phyloP scores from a whole-genome alignment of 2,329 filamentous ascomycete genomes.

The Malbranchea zuffiana region DNA sequence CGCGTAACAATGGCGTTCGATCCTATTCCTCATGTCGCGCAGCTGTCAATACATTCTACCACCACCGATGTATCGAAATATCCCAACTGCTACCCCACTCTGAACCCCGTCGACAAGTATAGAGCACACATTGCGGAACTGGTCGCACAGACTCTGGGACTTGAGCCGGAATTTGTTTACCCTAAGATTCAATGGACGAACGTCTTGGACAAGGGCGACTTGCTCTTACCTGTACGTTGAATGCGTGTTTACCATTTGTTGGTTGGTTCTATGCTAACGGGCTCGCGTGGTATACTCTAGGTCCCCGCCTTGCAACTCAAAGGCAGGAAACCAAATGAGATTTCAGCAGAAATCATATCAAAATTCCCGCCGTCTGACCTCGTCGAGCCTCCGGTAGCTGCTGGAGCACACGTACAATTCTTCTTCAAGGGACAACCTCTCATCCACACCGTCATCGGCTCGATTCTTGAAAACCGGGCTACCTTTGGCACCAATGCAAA shows the following conservation, averaged over 20 bases:
- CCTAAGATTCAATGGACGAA: conserved; percentile 35
- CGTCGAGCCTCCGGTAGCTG: conserved; percentile 44
- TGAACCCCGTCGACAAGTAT: conserved; percentile 40
- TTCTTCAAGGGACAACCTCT: conserved; percentile 53
- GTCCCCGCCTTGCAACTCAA: conserved; percentile 39
- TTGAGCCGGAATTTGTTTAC: conserved; percentile 33
- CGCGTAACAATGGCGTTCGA: conserved; percentile 28
- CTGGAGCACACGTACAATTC: conserved; percentile 53
- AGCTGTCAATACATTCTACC: conserved; percentile 32
- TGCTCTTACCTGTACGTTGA: conserved; percentile 34
- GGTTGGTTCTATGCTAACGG: background rate
- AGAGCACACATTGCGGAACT: conserved; percentile 36
- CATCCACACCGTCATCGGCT: conserved; percentile 46
- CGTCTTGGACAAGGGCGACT: conserved; percentile 38
- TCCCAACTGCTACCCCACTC: conserved; percentile 32
- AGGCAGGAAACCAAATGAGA: conserved; percentile 48
- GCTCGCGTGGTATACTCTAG: conserved; percentile 20
- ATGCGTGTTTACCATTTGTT: background rate
- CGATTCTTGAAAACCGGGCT: conserved; percentile 46
- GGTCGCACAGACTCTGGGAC: conserved; percentile 28
- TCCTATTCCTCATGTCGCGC: conserved; percentile 28
- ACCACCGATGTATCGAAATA: conserved; percentile 28
- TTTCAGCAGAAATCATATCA: conserved; percentile 45
- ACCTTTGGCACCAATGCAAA: conserved; percentile 51
- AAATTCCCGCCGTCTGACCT: conserved; percentile 50